Percentiles rank a stretch among this genome's conserved stretches.
phyloP scores from a whole-genome alignment of 441 rosid genomes.

The Capsella rubella region DNA sequence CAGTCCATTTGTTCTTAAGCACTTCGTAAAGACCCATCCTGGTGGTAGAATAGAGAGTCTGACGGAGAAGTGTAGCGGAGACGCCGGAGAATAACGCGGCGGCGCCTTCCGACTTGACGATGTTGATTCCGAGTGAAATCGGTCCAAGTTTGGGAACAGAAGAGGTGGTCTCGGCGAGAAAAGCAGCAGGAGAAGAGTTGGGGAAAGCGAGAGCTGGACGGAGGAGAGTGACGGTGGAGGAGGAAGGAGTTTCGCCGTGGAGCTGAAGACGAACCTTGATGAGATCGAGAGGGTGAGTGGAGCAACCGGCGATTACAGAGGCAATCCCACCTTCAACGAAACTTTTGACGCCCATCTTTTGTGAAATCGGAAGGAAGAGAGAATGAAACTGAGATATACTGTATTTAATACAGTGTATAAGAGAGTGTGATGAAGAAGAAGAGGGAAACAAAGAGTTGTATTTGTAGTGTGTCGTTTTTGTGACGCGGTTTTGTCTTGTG shows the following conservation, averaged over 20 bases:
- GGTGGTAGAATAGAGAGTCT: conserved; percentile 67
- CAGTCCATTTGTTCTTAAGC: conserved; percentile 60
- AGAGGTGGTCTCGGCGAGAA: conserved; percentile 30
- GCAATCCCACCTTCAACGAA: conserved; percentile 87
- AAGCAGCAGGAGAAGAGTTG: conserved; percentile 47
- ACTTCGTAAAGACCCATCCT: conserved; percentile 73
- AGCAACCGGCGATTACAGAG: conserved; percentile 82
- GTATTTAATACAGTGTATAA: too few relatives aligned
- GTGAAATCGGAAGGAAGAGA: background rate
- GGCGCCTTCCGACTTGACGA: conserved; percentile 62
- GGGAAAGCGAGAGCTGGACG: conserved; percentile 70
- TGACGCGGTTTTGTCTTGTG: conserved; percentile 36
- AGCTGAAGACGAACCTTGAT: conserved; percentile 91
- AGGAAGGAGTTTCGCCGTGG: conserved; percentile 61
- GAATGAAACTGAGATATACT: background rate
- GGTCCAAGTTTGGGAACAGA: conserved; percentile 58
- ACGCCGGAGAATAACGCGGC: conserved; percentile 69
- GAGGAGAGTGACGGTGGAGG: conserved; percentile 34
- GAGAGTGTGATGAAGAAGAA: conserved; percentile 4
- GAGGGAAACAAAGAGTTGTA: background rate
- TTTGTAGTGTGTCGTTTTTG: conserved; percentile 20
- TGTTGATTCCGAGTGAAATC: conserved; percentile 62
- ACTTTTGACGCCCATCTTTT: conserved; percentile 68
- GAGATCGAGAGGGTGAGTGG: conserved; percentile 88
- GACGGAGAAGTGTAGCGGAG: conserved; percentile 71